These are phyloP conservation scores for Ceratocystis cubensis DNA, from an alignment of 2,329 filamentous ascomycete species.

Conservation along the genomic window DNA sequence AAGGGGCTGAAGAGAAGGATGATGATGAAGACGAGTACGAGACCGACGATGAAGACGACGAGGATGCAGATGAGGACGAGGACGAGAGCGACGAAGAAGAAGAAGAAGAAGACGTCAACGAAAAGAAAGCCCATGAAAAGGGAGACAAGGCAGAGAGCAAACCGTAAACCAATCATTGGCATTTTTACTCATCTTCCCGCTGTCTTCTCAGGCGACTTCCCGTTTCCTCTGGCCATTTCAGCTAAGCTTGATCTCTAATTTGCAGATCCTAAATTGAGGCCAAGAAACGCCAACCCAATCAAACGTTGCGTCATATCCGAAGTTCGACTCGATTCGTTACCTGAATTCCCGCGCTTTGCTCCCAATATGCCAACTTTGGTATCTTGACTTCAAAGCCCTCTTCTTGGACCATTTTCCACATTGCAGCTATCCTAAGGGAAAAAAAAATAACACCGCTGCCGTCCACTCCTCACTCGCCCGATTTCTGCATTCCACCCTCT, in stretches of 20 bases:
- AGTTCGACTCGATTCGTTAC: background rate
- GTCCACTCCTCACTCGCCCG: background rate
- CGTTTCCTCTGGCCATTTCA: background rate
- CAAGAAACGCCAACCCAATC: background rate
- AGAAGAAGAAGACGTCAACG: slow-evolving; percentile 11
- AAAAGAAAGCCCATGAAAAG: background rate
- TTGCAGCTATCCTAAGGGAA: background rate
- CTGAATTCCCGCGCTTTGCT: background rate
- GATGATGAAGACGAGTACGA: slow-evolving; percentile 15
- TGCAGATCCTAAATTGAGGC: background rate
- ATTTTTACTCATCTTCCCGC: background rate
- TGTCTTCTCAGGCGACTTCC: background rate
- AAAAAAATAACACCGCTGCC: background rate
- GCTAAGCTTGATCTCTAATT: background rate
- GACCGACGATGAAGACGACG: slow-evolving; percentile 9
- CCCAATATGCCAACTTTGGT: background rate
- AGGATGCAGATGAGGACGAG: slow-evolving; percentile 17
- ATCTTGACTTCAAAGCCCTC: background rate
- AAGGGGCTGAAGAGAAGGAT: slow-evolving; percentile 17
- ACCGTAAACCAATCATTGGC: background rate
- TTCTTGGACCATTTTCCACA: background rate
- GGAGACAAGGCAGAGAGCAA: background rate
- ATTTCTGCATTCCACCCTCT: background rate
- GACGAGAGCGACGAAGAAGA: slow-evolving; percentile 12
- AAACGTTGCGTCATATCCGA: background rate